Evolutionary conservation across 2,329 filamentous ascomycete species (phyloP).

Genomic region (Emmonsiellopsis sp.): DNA sequence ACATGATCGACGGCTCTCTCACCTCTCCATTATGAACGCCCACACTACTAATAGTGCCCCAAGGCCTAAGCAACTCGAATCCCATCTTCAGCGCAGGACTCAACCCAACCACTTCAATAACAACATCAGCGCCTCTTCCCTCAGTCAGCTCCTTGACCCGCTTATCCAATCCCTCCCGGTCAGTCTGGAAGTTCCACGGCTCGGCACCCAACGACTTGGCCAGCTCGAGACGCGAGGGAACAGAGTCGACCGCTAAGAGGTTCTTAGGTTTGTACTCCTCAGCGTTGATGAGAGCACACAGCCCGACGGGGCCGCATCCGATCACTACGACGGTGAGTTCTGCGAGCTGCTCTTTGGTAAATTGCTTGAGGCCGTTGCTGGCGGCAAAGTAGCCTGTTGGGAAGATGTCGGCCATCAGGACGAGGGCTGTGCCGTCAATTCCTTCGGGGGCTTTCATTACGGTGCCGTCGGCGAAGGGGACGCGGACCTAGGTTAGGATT

Average conservation of each 20-base stretch:
- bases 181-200: conserved; percentile 66
- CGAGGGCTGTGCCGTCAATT: conserved; percentile 63
- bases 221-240: conserved; percentile 63
- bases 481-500: conserved; percentile 43
- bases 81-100: conserved; percentile 60
- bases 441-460: conserved; percentile 62
- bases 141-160: conserved; percentile 66
- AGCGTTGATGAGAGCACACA: conserved; percentile 73
- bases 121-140: conserved; percentile 74
- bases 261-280: conserved; percentile 66
- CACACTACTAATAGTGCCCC: conserved; percentile 64
- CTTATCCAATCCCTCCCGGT: conserved; percentile 54
- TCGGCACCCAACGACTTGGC: conserved; percentile 69
- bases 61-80: conserved; percentile 62
- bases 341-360: conserved; percentile 47
- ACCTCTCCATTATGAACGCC: conserved; percentile 68
- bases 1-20: conserved; percentile 11
- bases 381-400: conserved; percentile 77
- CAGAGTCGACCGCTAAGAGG: conserved; percentile 69
- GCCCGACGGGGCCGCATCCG: conserved; percentile 75
- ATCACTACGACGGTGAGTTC: conserved; percentile 68
- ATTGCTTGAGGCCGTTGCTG: conserved; percentile 62
- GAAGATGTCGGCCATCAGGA: conserved; percentile 91
- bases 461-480: conserved; percentile 73
- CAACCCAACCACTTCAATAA: conserved; percentile 69